Evolutionary conservation across 345 rosid species (phyloP), one percentile per base, ranked within the genome.

Genomic region (Brassica rapa): DNA sequence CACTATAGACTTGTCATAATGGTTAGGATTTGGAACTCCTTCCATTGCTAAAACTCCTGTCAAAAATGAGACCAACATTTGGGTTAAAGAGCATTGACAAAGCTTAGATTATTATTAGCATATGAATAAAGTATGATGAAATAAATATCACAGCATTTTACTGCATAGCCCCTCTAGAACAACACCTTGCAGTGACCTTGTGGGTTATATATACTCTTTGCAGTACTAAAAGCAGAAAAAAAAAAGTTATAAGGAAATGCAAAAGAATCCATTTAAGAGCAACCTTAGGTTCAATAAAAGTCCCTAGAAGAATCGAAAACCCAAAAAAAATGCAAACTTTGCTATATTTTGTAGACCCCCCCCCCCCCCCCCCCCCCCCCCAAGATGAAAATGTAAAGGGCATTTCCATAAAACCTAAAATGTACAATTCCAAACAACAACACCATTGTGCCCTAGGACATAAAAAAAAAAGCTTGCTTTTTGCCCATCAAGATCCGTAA

Each of bases 1-100:
- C 77, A 90, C 86, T 71, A 82, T 82, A 11, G 88, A 87, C 82
- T 86, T 88, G 80, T 90, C 89, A 11, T 79, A 30, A 9, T 81
- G 29, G 32, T 78, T 72, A 74, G 88, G 77, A 72, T 73, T 46
- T 8, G 91, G 89, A 23, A 70, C 79, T 84, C 74, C 85, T 87
- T 87, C 89, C 91, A 85, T 85, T 14, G 76, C 74, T n/a, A 15
- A 68, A 39, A 49, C 1, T 27, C 82, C 65, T 79, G 25, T 19
- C 65, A 51, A 15, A 43, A 60, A 5, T 41, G 27, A 27, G 4
- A 60, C 4, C 66, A 51, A 35, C 6, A n/a, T 63, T 71, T 11
- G 8, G 8, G 27, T 16, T 25, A 64, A 46, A 8, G 66, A 65
- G 10, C 70, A 21, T 3, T 21, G 46, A 68, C 7, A 16, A 61